These are phyloP conservation scores for Mycena belliarum DNA, from an alignment of 768 basidiomycete genomes.

Conservation along the genomic window DNA sequence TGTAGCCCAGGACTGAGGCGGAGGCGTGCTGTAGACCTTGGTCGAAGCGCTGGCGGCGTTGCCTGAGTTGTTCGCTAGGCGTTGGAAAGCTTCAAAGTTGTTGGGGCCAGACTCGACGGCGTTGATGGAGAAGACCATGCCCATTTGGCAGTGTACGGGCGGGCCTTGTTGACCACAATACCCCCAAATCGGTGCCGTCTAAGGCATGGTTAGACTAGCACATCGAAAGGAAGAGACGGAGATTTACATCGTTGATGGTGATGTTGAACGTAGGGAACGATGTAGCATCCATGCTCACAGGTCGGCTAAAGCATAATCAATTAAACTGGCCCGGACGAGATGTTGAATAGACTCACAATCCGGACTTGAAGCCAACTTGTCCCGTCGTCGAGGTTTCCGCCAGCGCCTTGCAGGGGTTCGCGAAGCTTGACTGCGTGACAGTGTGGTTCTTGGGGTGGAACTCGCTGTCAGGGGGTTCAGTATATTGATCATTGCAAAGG, in stretches of 20 bases:
- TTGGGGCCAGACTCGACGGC: constrained; percentile 30
- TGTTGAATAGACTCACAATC: constrained; percentile 26
- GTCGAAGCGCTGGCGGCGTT: background rate
- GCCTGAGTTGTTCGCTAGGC: background rate
- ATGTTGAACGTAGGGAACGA: background rate
- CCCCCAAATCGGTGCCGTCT: constrained; percentile 36
- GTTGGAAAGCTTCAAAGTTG: constrained; percentile 15
- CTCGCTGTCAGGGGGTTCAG: background rate
- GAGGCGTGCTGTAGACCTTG: constrained; percentile 20
- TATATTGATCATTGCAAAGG: background rate
- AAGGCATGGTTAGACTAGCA: background rate
- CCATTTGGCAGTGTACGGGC: constrained; percentile 35
- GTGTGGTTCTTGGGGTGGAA: constrained; percentile 32
- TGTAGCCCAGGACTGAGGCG: constrained; percentile 25
- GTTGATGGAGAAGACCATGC: constrained; percentile 53
- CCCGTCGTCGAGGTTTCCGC: constrained; percentile 12
- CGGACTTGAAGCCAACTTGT: constrained; percentile 28
- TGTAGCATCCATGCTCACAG: too few species aligned
- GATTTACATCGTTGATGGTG: constrained; percentile 22
- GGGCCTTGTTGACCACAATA: constrained; percentile 41
- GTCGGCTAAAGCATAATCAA: too few species aligned
- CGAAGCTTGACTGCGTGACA: constrained; percentile 33
- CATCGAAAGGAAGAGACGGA: background rate
- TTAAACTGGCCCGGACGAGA: background rate
- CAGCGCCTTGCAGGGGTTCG: constrained; percentile 26